Conservation (phyloP, 2,329 filamentous ascomycete genomes). For the Microsporum ferrugineum region DNA sequence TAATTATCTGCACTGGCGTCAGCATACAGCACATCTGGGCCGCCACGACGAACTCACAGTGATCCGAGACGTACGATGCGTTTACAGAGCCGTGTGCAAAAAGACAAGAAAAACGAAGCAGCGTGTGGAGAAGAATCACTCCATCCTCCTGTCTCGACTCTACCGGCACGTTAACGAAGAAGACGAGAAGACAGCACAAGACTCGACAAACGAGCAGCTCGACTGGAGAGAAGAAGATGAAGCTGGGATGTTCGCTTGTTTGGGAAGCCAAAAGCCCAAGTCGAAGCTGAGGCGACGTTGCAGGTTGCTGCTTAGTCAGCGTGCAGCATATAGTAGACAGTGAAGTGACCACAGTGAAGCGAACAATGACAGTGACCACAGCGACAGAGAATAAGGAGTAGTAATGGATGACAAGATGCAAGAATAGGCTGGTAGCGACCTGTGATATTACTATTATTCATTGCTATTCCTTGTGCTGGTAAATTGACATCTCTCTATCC, state of each 20-base stretch:
- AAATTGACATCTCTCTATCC: background rate
- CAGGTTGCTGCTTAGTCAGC: constrained; percentile 1
- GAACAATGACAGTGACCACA: background rate
- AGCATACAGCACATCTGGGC: no score
- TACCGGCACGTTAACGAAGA: background rate
- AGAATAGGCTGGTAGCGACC: no score
- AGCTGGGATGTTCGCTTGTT: background rate
- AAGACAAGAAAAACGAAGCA: background rate
- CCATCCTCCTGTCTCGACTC: background rate
- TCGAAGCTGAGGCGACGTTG: constrained; percentile 3
- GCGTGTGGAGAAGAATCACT: background rate
- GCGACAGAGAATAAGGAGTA: background rate
- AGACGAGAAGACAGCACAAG: background rate
- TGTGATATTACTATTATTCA: no score
- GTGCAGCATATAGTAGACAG: background rate
- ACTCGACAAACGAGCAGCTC: background rate
- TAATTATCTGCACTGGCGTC: no score
- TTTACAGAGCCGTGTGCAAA: background rate
- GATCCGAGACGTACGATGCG: no score
- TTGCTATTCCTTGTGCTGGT: no score
- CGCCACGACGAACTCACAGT: no score
- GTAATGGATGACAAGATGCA: no score
- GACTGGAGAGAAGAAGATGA: background rate
- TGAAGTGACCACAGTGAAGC: background rate
- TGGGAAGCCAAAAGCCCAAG: background rate